phyloP scores from a whole-genome alignment of 2,329 filamentous ascomycete genomes.

The Neoarthrinium moseri region DNA sequence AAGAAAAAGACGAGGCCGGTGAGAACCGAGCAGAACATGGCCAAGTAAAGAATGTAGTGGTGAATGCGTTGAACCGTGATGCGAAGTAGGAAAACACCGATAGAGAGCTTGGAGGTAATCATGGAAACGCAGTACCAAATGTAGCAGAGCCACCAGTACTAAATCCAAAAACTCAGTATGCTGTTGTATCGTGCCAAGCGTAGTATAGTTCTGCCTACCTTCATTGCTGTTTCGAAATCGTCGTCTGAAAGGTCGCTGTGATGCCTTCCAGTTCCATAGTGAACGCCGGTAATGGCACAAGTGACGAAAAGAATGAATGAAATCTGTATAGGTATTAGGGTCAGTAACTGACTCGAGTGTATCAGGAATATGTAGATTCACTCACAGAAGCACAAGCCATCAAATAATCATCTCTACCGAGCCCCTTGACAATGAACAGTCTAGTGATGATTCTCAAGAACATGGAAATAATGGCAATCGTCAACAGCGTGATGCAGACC shows the following conservation, averaged over 20 bases:
- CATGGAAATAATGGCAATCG: constrained; percentile 4
- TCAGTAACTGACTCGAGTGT: background rate
- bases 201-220: constrained; percentile 4
- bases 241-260: background rate
- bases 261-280: constrained; percentile 11
- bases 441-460: constrained; percentile 6
- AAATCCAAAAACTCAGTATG: background rate
- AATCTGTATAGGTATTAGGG: background rate
- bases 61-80: constrained; percentile 15
- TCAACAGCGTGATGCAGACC: constrained; percentile 7
- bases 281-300: constrained; percentile 9
- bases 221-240: constrained; percentile 9
- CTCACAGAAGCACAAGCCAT: constrained; percentile 11
- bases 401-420: constrained; percentile 10
- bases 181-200: background rate
- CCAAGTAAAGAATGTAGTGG: constrained; percentile 16
- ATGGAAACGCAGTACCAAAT: constrained; percentile 17
- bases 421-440: constrained; percentile 7
- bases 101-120: constrained; percentile 17
- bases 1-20: constrained; percentile 18
- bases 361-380: background rate
- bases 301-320: constrained; percentile 9
- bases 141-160: constrained; percentile 14
- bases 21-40: constrained; percentile 13
- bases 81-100: constrained; percentile 19